phyloP scores from a whole-genome alignment of 148 eudicot species.

The Spergularia bocconei region DNA sequence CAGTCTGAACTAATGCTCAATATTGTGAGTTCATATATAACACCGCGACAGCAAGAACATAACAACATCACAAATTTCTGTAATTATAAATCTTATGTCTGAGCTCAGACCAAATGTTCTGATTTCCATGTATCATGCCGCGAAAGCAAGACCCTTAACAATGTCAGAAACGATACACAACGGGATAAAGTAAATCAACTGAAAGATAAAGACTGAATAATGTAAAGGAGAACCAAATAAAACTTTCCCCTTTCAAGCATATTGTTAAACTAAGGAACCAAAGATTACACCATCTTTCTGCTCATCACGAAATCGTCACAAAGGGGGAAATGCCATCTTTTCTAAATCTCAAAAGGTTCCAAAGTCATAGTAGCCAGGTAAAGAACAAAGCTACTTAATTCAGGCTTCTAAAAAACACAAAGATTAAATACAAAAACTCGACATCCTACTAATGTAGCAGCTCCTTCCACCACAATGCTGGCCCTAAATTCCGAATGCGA shows the following conservation, averaged over 20 bases:
- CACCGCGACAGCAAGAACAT: slow-evolving; percentile 1
- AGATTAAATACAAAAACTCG: slow-evolving; percentile 26
- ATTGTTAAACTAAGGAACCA: slow-evolving; percentile 21
- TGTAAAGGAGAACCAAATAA: slow-evolving; percentile 31
- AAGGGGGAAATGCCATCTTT: slow-evolving; percentile 8
- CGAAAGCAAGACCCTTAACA: slow-evolving; percentile 3
- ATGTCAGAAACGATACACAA: neutral
- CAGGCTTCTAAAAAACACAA: slow-evolving; percentile 27
- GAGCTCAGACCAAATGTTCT: neutral
- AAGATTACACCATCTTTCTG: slow-evolving; percentile 26
- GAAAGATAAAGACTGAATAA: slow-evolving; percentile 15
- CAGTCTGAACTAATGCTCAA: neutral
- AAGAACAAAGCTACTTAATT: slow-evolving; percentile 25
- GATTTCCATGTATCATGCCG: neutral
- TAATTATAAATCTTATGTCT: neutral
- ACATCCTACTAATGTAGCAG: slow-evolving; percentile 28
- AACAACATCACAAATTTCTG: slow-evolving; percentile 1
- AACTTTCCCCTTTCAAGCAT: slow-evolving; percentile 19
- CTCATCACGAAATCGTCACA: slow-evolving; percentile 23
- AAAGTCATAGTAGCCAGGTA: slow-evolving; percentile 31
- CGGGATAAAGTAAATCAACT: slow-evolving; percentile 6
- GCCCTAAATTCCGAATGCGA: slow-evolving; percentile 28
- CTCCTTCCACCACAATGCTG: slow-evolving; percentile 32
- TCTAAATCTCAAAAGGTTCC: slow-evolving; percentile 20
- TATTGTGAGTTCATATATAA: neutral